phyloP scores from a whole-genome alignment of 345 rosid species.

The Abelmoschus esculentus region DNA sequence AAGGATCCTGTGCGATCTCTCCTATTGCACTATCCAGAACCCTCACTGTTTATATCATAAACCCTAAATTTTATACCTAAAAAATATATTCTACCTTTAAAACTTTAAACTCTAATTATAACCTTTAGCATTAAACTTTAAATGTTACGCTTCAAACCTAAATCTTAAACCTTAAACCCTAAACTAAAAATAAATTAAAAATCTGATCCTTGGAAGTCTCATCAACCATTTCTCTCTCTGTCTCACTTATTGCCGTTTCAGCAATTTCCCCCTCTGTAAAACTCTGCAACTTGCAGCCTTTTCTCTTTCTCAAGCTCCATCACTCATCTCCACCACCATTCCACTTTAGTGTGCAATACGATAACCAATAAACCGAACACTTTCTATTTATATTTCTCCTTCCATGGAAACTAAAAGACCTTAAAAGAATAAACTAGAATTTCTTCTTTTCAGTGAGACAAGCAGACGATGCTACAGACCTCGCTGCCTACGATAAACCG shows the following conservation, averaged over 20 bases:
- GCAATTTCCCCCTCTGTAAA: not conserved
- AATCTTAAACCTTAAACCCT: no score
- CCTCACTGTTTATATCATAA: no score
- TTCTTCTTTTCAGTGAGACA: slow-evolving; percentile 11
- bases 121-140: no score
- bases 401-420: not conserved
- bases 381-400: not conserved
- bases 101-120: no score
- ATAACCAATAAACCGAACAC: not conserved
- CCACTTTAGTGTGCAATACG: not conserved
- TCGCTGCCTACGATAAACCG: slow-evolving; percentile 4
- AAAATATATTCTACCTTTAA: no score
- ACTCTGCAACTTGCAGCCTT: not conserved
- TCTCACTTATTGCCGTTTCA: slow-evolving; percentile 1
- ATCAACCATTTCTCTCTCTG: not conserved
- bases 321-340: not conserved
- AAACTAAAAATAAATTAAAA: no score
- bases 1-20: no score
- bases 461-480: not conserved
- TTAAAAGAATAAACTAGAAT: not conserved
- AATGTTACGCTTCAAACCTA: no score
- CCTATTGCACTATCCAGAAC: no score
- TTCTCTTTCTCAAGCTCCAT: not conserved
- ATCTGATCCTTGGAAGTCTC: not conserved
- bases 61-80: no score